Evolutionary conservation across 2,329 filamentous ascomycete genomes (phyloP).

Genomic region (Stagonosporopsis rhizophila): DNA sequence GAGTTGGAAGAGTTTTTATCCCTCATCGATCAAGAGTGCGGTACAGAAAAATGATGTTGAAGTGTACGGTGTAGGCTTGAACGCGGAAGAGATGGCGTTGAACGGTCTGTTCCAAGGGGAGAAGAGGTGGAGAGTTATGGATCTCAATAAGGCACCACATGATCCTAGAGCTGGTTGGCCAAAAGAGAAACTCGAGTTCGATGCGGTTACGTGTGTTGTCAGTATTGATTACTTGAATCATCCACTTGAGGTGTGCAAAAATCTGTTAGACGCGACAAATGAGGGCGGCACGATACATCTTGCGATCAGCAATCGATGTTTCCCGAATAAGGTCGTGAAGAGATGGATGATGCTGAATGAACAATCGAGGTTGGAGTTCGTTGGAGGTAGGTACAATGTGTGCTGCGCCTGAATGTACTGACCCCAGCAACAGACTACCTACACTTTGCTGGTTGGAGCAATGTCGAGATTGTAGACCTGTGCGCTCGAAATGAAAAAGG

Average conservation of each 20-base stretch:
- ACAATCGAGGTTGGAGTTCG: slow-evolving; percentile 56
- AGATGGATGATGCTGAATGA: slow-evolving; percentile 57
- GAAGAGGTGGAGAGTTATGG: slow-evolving; percentile 45
- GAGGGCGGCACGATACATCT: slow-evolving; percentile 58
- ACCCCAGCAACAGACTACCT: slow-evolving; percentile 50
- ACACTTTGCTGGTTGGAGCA: slow-evolving; percentile 59
- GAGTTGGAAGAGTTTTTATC: slow-evolving; percentile 60
- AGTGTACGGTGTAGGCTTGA: slow-evolving; percentile 60
- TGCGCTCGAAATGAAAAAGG: slow-evolving; percentile 49
- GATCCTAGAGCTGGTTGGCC: slow-evolving; percentile 34
- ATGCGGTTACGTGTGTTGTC: slow-evolving; percentile 60
- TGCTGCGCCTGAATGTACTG: background rate
- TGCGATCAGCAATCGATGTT: slow-evolving; percentile 60
- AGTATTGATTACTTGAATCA: slow-evolving; percentile 60
- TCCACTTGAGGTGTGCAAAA: slow-evolving; percentile 55
- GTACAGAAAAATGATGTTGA: slow-evolving; percentile 44
- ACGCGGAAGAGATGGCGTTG: slow-evolving; percentile 52
- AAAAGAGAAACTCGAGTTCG: slow-evolving; percentile 35
- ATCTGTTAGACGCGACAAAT: slow-evolving; percentile 51
- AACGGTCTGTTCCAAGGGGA: slow-evolving; percentile 45
- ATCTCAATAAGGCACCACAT: slow-evolving; percentile 54
- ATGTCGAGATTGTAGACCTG: slow-evolving; percentile 62
- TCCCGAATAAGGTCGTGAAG: slow-evolving; percentile 60
- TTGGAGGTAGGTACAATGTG: slow-evolving; percentile 47
- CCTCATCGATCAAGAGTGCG: slow-evolving; percentile 40